phyloP scores from a whole-genome alignment of 2,329 filamentous ascomycete genomes.

The Cryoendolithus antarcticus region DNA sequence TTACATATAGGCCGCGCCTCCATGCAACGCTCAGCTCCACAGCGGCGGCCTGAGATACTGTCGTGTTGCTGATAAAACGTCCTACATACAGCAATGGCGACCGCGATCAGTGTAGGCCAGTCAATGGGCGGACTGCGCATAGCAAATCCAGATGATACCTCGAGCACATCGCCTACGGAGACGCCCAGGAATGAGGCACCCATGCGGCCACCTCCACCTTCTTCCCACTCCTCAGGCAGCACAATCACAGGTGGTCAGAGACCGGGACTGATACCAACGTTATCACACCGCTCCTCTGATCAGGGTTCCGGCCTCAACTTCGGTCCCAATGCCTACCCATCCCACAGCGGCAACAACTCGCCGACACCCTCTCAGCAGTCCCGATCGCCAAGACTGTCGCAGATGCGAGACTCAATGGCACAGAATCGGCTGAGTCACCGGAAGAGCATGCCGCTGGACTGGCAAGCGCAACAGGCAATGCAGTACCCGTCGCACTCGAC shows the following conservation, averaged over 20 bases:
- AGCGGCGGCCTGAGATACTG: too few relatives aligned
- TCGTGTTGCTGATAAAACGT: too few relatives aligned
- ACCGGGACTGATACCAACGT: constrained; percentile 23
- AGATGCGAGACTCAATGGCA: too few relatives aligned
- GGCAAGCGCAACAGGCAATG: constrained; percentile 29
- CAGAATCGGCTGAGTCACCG: constrained; percentile 23
- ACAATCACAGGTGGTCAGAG: constrained; percentile 27
- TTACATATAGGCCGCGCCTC: too few relatives aligned
- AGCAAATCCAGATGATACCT: constrained; percentile 76
- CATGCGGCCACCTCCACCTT: constrained; percentile 14
- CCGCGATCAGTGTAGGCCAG: constrained; percentile 59
- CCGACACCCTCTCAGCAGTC: background rate
- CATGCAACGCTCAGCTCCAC: too few relatives aligned
- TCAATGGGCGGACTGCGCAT: constrained; percentile 90
- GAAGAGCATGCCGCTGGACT: constrained; percentile 31
- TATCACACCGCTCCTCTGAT: constrained; percentile 23
- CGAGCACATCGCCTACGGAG: constrained; percentile 8
- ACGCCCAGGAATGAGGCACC: background rate
- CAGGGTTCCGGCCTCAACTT: constrained; percentile 28
- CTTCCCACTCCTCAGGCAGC: constrained; percentile 23
- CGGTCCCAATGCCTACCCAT: constrained; percentile 27
- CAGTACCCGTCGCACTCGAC: constrained; percentile 14
- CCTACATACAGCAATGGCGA: too few relatives aligned
- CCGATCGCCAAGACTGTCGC: too few relatives aligned
- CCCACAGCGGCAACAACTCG: constrained; percentile 12